These are phyloP conservation scores for Teunomyces kruisii DNA, from an alignment of 805 yeast species.

Conservation along the genomic window DNA sequence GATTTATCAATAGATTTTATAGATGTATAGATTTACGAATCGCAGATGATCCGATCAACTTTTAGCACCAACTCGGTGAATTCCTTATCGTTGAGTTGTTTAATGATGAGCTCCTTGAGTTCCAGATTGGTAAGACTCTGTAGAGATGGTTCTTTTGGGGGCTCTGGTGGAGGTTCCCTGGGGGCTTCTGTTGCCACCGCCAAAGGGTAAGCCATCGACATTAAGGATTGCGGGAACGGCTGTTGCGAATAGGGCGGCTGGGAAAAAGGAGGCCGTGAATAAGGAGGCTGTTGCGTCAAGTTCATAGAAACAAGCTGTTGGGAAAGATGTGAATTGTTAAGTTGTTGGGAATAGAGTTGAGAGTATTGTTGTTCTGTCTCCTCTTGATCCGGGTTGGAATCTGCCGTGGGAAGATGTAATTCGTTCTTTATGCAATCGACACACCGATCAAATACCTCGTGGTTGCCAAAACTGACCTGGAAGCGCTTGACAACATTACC, in stretches of 20 bases:
- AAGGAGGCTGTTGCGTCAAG: background rate
- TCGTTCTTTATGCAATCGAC: constrained; percentile 5
- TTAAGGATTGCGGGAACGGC: too few species aligned
- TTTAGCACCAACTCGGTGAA: constrained; percentile 15
- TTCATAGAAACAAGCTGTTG: background rate
- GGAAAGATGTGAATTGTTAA: background rate
- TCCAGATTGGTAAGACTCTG: constrained; percentile 4
- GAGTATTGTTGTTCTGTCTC: background rate
- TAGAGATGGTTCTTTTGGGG: background rate
- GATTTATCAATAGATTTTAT: constrained; percentile 10
- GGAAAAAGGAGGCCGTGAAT: background rate
- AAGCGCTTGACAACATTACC: constrained; percentile 25
- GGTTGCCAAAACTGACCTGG: constrained; percentile 24
- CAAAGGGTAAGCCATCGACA: background rate
- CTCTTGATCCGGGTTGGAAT: constrained; percentile 1
- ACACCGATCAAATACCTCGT: constrained; percentile 13
- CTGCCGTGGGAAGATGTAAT: constrained; percentile 5
- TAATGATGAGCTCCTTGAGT: constrained; percentile 6
- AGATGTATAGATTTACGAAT: constrained; percentile 3
- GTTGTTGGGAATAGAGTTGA: constrained; percentile 1
- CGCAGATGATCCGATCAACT: constrained; percentile 15
- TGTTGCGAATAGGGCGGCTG: background rate
- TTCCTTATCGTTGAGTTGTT: constrained; percentile 12
- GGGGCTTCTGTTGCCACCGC: background rate
- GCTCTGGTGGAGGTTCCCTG: background rate